Evolutionary conservation across 2,329 filamentous ascomycete genomes (phyloP).

Genomic region (Aspergillus hiratsukae): DNA sequence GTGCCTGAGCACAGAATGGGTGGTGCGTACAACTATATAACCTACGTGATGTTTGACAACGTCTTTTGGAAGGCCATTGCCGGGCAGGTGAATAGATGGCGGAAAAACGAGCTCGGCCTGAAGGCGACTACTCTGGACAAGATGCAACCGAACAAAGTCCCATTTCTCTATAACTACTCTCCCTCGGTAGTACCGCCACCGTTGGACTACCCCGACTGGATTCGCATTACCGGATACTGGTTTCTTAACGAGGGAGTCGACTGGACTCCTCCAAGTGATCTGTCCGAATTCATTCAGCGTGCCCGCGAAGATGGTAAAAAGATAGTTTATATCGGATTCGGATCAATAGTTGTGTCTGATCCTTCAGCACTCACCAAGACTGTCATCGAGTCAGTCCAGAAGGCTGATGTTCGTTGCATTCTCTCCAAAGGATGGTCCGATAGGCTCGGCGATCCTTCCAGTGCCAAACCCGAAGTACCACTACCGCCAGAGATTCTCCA

Average conservation of each 20-base stretch:
- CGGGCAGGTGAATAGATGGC: conserved; percentile 88
- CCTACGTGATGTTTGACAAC: conserved; percentile 93
- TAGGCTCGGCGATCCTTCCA: conserved; percentile 59
- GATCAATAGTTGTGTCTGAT: conserved; percentile 90
- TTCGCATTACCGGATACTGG: conserved; percentile 96
- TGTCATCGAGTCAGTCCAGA: conserved; percentile 86
- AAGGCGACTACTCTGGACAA: conserved; percentile 80
- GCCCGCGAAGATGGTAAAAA: conserved; percentile 80
- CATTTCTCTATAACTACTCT: conserved; percentile 96
- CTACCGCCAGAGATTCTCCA: conserved; percentile 76
- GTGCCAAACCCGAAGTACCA: conserved; percentile 60
- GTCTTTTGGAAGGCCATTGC: conserved; percentile 95
- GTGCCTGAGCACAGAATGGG: conserved; percentile 92
- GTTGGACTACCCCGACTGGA: conserved; percentile 95
- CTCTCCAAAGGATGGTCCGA: conserved; percentile 97
- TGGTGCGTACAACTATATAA: conserved; percentile 89
- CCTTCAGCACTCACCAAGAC: conserved; percentile 83
- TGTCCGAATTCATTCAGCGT: conserved; percentile 76
- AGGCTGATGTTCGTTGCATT: conserved; percentile 90
- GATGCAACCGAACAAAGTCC: conserved; percentile 95
- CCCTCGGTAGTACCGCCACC: conserved; percentile 90
- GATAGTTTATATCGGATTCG: conserved; percentile 94
- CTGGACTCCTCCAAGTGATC: conserved; percentile 71
- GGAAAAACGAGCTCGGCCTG: conserved; percentile 72
- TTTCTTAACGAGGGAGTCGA: conserved; percentile 74